Conservation (phyloP, 148 eudicot genomes). For the Polygonum maritimum region DNA sequence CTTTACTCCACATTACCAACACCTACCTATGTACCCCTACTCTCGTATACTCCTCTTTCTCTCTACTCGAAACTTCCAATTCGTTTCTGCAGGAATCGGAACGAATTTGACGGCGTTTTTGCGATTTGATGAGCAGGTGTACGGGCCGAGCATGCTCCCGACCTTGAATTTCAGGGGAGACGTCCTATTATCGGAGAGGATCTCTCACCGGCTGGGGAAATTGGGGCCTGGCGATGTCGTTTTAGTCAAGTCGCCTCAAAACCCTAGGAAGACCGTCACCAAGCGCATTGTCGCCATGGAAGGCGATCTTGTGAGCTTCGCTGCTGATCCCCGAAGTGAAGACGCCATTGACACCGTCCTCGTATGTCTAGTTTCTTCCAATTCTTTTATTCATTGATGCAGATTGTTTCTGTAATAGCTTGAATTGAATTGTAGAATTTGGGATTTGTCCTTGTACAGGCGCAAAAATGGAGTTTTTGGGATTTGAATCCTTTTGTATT, state of each 20-base stretch:
- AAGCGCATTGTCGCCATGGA: constrained; percentile 66
- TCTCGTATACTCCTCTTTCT: constrained; percentile 25
- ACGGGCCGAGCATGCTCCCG: constrained; percentile 88
- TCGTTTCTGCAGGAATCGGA: constrained; percentile 9
- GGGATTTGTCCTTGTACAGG: not conserved
- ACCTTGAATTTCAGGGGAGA: constrained; percentile 58
- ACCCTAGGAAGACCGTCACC: constrained; percentile 46
- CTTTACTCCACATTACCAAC: constrained; percentile 52
- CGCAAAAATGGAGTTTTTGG: not conserved
- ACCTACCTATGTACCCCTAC: constrained; percentile 47
- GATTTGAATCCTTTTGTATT: no score
- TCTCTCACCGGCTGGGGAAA: constrained; percentile 47
- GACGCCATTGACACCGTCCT: constrained; percentile 33
- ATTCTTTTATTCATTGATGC: not conserved
- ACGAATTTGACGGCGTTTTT: not conserved
- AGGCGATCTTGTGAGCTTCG: constrained; percentile 57
- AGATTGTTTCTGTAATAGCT: not conserved
- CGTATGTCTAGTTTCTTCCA: constrained; percentile 26
- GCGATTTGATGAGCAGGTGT: constrained; percentile 25
- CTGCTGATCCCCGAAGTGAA: constrained; percentile 25
- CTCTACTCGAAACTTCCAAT: not conserved
- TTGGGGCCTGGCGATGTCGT: constrained; percentile 57
- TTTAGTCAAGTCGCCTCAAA: constrained; percentile 44
- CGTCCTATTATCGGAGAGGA: constrained; percentile 43
- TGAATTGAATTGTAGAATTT: not conserved